These are phyloP conservation scores for Noccaea bulbosa DNA, from an alignment of 345 rosid genomes.

Conservation along the genomic window DNA sequence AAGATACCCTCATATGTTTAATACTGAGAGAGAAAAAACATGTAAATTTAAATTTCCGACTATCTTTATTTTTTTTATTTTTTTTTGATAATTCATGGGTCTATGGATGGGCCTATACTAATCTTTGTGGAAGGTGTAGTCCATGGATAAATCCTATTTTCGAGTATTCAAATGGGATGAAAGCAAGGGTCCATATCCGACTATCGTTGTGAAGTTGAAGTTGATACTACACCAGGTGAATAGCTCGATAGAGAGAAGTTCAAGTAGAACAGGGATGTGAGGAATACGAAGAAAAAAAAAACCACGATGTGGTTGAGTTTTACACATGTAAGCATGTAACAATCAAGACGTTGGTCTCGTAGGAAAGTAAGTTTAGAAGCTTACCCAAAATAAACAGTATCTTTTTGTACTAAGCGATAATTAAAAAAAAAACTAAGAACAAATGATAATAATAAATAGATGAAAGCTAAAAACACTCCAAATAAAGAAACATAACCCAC, in stretches of 20 bases:
- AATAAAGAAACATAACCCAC: conserved; percentile 51
- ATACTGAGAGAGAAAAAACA: conserved; percentile 22
- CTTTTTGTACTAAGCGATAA: conserved; percentile 34
- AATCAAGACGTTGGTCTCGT: conserved; percentile 36
- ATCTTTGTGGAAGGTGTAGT: no score
- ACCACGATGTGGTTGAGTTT: conserved; percentile 19
- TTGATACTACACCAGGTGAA: conserved; percentile 37
- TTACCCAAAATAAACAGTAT: conserved; percentile 45
- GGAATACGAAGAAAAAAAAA: background rate
- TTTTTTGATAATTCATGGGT: no score
- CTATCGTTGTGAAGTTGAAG: conserved; percentile 29
- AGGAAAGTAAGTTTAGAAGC: conserved; percentile 37
- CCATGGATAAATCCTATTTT: no score
- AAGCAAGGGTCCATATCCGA: no score
- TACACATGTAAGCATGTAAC: conserved; percentile 44
- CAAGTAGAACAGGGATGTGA: conserved; percentile 20
- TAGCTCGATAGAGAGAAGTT: conserved; percentile 31
- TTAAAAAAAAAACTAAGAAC: conserved; percentile 31
- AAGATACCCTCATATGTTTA: background rate
- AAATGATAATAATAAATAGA: conserved; percentile 37
- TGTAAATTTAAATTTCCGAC: conserved; percentile 21
- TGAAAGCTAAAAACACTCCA: conserved; percentile 36
- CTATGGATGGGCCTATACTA: no score
- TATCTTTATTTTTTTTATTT: no score
- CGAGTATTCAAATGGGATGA: no score